phyloP scores from a whole-genome alignment of 163 green algal genomes.

The Volvox carteri region DNA sequence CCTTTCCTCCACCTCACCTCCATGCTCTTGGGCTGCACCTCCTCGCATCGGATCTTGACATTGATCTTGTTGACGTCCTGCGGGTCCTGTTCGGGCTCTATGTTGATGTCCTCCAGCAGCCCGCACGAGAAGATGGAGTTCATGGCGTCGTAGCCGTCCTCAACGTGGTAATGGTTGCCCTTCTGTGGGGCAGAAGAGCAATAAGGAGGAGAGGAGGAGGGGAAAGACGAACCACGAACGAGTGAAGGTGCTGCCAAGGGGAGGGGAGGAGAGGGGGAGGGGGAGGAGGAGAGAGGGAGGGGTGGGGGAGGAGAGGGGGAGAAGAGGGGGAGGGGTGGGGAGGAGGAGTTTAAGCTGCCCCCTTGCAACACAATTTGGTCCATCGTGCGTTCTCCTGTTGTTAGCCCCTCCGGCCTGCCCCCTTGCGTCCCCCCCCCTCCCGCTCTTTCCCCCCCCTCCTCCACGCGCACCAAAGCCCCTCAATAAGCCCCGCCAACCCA shows the following conservation, averaged over 20 bases:
- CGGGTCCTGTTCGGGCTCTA: conserved; percentile 77
- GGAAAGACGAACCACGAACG: neutral
- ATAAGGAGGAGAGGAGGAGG: neutral
- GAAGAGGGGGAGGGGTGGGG: neutral
- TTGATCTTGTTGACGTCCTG: conserved; percentile 84
- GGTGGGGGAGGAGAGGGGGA: too few relatives aligned
- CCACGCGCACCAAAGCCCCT: neutral
- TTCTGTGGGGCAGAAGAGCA: conserved; percentile 70
- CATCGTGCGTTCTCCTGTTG: too few relatives aligned
- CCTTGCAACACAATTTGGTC: too few relatives aligned
- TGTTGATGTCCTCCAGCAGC: conserved; percentile 88
- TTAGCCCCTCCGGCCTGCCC: neutral
- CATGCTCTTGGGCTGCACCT: conserved; percentile 75
- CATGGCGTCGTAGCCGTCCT: conserved; percentile 93
- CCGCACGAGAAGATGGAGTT: conserved; percentile 93
- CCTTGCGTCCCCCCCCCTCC: neutral
- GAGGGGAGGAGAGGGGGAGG: neutral
- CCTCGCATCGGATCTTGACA: conserved; percentile 91
- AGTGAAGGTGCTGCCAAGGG: neutral
- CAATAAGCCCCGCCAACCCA: neutral
- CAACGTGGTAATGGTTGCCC: conserved; percentile 92
- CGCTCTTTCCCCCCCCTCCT: neutral
- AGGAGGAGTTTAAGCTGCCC: neutral
- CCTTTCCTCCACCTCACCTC: conserved; percentile 49
- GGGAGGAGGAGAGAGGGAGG: neutral